These are phyloP conservation scores for Penicillium subrubescens DNA, from an alignment of 495 filamentous ascomycete species.

Conservation along the genomic window DNA sequence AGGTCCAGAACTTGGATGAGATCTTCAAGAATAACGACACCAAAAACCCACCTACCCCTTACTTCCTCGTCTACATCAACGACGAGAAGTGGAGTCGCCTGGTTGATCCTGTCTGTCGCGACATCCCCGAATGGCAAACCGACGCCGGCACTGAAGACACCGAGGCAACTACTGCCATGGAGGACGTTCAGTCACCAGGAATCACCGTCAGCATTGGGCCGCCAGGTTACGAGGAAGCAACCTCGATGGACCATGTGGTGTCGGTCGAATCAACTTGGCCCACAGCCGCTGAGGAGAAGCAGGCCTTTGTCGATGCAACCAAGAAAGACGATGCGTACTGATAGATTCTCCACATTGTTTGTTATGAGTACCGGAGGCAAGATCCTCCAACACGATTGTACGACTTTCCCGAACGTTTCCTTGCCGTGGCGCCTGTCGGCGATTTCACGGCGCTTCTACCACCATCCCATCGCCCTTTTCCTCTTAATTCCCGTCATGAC, in stretches of 20 bases:
- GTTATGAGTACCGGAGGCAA: background rate
- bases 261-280: constrained; percentile 18
- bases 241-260: background rate
- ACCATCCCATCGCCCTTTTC: constrained; percentile 1
- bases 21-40: constrained; percentile 67
- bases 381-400: background rate
- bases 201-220: constrained; percentile 29
- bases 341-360: background rate
- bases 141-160: constrained; percentile 14
- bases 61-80: constrained; percentile 84
- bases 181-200: constrained; percentile 23
- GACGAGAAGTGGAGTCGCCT: constrained; percentile 61
- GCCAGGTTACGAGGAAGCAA: constrained; percentile 32
- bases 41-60: constrained; percentile 71
- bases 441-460: background rate
- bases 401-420: background rate
- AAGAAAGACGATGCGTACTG: background rate
- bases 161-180: constrained; percentile 17
- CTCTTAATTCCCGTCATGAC: background rate
- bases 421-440: background rate
- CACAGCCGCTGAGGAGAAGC: constrained; percentile 8
- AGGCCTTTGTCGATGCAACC: background rate
- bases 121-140: constrained; percentile 32
- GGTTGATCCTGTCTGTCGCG: constrained; percentile 61
- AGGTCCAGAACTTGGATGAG: constrained; percentile 59